A percentile compares a stretch with the other conserved stretches of the same genome.
phyloP scores from a whole-genome alignment of 1,139 yeast genomes.

The Blastobotrys persicus region DNA sequence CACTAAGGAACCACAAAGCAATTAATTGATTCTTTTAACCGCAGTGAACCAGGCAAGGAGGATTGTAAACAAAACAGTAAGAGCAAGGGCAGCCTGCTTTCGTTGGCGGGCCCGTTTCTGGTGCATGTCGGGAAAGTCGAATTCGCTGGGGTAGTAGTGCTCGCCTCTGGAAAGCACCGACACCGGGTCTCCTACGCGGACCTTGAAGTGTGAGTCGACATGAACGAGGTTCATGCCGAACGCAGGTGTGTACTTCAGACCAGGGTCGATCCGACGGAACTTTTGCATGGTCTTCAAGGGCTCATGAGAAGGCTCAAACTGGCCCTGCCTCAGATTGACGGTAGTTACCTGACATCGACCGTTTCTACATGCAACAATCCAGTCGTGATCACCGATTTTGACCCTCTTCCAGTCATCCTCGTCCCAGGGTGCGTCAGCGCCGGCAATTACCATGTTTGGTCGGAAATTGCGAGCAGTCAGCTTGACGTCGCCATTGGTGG shows the following conservation, averaged over 20 bases:
- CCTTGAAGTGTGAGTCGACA: constrained; percentile 28
- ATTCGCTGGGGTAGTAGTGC: constrained; percentile 19
- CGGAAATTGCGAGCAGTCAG: constrained; percentile 38
- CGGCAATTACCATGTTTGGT: constrained; percentile 41
- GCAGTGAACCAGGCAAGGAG: background rate
- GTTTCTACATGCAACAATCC: constrained; percentile 37
- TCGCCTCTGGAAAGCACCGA: constrained; percentile 29
- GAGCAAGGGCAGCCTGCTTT: background rate
- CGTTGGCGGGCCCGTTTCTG: background rate
- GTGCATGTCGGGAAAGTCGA: background rate
- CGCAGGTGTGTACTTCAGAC: constrained; percentile 36
- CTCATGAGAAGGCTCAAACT: constrained; percentile 34
- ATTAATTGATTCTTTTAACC: too few species aligned
- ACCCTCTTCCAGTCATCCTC: constrained; percentile 43
- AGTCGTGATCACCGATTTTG: constrained; percentile 31
- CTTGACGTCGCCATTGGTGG: constrained; percentile 26
- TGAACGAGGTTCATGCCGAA: constrained; percentile 43
- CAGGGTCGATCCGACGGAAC: constrained; percentile 42
- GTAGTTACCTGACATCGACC: constrained; percentile 45
- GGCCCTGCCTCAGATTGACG: constrained; percentile 38
- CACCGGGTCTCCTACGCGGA: constrained; percentile 36
- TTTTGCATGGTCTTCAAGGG: constrained; percentile 39
- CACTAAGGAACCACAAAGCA: too few species aligned
- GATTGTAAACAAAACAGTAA: background rate
- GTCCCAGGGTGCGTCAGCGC: constrained; percentile 35